Evolutionary conservation across 352 stramenopile genomes (phyloP).

Genomic region (Elongisporangium undulatum): DNA sequence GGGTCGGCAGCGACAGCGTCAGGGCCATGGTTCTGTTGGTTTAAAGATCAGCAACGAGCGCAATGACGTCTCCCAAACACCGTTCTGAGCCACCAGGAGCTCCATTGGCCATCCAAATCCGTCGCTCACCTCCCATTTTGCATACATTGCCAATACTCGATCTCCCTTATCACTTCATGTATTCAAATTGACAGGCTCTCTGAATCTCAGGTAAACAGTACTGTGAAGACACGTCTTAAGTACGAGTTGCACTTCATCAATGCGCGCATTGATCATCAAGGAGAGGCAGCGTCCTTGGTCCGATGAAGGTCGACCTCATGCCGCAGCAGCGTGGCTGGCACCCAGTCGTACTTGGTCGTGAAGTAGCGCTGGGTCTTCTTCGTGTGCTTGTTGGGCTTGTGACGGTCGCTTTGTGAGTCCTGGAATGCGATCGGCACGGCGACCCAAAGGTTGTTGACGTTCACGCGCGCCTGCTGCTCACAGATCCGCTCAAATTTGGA

Average conservation of each 20-base stretch:
- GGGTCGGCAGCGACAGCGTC: slow-evolving; percentile 56
- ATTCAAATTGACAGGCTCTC: not conserved
- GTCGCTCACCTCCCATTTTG: not conserved
- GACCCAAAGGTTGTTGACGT: slow-evolving; percentile 55
- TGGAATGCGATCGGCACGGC: slow-evolving; percentile 37
- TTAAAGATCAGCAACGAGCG: not conserved
- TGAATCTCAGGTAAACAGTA: not conserved
- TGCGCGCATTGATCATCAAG: not conserved
- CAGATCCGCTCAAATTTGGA: slow-evolving; percentile 46
- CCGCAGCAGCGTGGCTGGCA: slow-evolving; percentile 41
- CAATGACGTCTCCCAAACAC: not conserved
- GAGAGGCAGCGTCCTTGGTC: not conserved
- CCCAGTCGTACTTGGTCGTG: slow-evolving; percentile 47
- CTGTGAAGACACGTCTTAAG: not conserved
- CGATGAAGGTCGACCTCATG: slow-evolving; percentile 13
- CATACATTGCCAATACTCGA: not conserved
- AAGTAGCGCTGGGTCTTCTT: slow-evolving; percentile 20
- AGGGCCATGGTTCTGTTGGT: slow-evolving; percentile 22
- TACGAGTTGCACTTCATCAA: not conserved
- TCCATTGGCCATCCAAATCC: not conserved
- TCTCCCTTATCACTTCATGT: not conserved
- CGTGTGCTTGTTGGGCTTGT: slow-evolving; percentile 2
- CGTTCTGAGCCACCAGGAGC: not conserved
- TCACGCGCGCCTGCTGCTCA: slow-evolving; percentile 32
- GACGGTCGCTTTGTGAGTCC: slow-evolving; percentile 4